Percentiles rank a stretch among this genome's conserved stretches.
These are phyloP conservation scores for Plasmopara halstedii DNA, from an alignment of 352 stramenopile genomes.

Conservation along the genomic window DNA sequence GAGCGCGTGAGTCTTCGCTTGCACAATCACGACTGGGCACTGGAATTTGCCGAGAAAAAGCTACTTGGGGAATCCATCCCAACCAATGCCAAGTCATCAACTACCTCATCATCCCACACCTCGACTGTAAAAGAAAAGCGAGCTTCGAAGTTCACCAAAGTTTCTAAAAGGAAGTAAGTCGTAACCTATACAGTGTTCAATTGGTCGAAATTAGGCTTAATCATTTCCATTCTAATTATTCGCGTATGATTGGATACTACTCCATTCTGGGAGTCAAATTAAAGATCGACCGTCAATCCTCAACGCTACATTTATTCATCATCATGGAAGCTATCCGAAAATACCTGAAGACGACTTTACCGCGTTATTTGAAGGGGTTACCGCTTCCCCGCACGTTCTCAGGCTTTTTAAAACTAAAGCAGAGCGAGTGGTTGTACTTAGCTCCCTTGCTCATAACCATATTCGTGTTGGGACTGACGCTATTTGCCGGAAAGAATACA, in stretches of 20 bases:
- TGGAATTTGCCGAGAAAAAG: constrained; percentile 80
- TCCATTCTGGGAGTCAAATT: constrained; percentile 16
- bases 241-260: constrained; percentile 2
- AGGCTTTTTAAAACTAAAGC: constrained; percentile 79
- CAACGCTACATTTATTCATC: not conserved
- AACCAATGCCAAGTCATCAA: constrained; percentile 26
- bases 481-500: constrained; percentile 55
- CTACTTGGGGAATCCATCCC: constrained; percentile 68
- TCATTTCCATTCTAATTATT: not conserved
- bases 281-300: constrained; percentile 6
- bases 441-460: constrained; percentile 76
- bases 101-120: constrained; percentile 4
- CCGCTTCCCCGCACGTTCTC: constrained; percentile 75
- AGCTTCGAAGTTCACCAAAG: constrained; percentile 69
- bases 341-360: constrained; percentile 72
- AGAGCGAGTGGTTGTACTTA: constrained; percentile 79
- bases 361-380: constrained; percentile 76
- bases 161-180: constrained; percentile 53
- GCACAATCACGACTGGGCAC: constrained; percentile 74
- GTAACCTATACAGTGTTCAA: not conserved
- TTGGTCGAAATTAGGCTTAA: constrained; percentile 1
- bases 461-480: constrained; percentile 55
- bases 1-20: constrained; percentile 78
- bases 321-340: constrained; percentile 74
- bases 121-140: constrained; percentile 35